Evolutionary conservation across 805 yeast species (phyloP), one percentile per base, ranked within the genome.

Genomic region (Candida tammaniensis): DNA sequence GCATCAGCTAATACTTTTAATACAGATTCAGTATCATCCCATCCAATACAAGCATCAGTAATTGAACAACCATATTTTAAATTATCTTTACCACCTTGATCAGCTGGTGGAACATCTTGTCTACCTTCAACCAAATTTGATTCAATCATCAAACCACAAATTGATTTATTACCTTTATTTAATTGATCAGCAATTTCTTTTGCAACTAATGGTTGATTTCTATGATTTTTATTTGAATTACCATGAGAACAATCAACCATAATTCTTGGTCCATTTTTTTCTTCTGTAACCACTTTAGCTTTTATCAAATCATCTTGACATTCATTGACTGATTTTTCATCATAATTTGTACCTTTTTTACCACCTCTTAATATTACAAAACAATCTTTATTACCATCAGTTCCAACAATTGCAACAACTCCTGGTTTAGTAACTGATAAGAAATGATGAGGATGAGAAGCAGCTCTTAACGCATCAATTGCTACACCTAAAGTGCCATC

Each of bases 161-260:
- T 79, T 40, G 68, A 68, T 34, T 76, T 74, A 60, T 87, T 95
- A 52, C 98, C 98, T 18, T 64, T 68, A 23, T 84, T 65, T 30
- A 91, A 70, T 67, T 93, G 98, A 48, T 77, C 78, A 31, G 91
- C 87, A 36, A 91, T 93, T 38, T 72, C 78, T 18, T 74, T 67
- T 47, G 87, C 81, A n/a, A 93, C 98, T 61, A 74, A 80, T 40
- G 98, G 97, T 70, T 93, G 98, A 70, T 93, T 93, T 58, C 80
- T 77, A 80, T 77, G 88, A 68, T 93, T 93, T 68, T 93, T 93
- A 64, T 74, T 80, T 24, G 97, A 88, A 73, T 93, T 93, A 52
- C 96, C 98, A 65, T 93, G 98, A 30, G 97, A 89, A 68, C 96
- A 93, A 68, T 93, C 98, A 43, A 93, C 84, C 98, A 93, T 93